Evolutionary conservation across 305 asterid species (phyloP).

Genomic region (Fraxinus floribunda): DNA sequence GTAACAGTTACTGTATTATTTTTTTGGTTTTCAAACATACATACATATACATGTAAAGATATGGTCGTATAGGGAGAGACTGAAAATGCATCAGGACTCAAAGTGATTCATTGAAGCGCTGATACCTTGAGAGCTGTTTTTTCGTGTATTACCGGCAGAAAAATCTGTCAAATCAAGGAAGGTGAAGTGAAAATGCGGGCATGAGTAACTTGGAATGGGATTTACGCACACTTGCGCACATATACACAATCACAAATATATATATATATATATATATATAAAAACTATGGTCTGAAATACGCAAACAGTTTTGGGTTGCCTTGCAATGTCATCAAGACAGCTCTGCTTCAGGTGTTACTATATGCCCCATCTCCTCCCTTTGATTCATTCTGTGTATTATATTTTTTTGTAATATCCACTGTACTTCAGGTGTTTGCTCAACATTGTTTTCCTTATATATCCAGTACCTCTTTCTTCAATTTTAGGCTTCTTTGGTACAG

Average conservation of each 20-base stretch:
- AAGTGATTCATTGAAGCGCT: not conserved
- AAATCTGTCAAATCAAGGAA: not conserved
- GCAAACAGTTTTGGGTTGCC: not conserved
- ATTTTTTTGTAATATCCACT: not conserved
- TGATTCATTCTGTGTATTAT: slow-evolving; percentile 6
- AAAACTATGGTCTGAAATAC: not conserved
- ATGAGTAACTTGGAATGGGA: not conserved
- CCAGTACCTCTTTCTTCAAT: not conserved
- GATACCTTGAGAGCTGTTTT: not conserved
- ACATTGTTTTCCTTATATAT: not conserved
- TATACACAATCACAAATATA: not conserved
- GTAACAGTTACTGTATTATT: not conserved
- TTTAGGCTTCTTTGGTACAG: not conserved
- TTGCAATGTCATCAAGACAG: slow-evolving; percentile 3
- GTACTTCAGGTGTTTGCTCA: not conserved
- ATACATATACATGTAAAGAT: not conserved
- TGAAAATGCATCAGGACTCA: not conserved
- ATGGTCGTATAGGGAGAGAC: not conserved
- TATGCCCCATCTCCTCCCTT: slow-evolving; percentile 9
- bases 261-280: no score
- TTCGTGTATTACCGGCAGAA: not conserved
- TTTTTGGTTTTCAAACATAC: not conserved
- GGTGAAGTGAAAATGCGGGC: not conserved
- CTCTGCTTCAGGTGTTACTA: slow-evolving; percentile 4
- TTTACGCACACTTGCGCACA: not conserved